phyloP scores from a whole-genome alignment of 805 yeast genomes.

The Ogataea thermomethanolica region DNA sequence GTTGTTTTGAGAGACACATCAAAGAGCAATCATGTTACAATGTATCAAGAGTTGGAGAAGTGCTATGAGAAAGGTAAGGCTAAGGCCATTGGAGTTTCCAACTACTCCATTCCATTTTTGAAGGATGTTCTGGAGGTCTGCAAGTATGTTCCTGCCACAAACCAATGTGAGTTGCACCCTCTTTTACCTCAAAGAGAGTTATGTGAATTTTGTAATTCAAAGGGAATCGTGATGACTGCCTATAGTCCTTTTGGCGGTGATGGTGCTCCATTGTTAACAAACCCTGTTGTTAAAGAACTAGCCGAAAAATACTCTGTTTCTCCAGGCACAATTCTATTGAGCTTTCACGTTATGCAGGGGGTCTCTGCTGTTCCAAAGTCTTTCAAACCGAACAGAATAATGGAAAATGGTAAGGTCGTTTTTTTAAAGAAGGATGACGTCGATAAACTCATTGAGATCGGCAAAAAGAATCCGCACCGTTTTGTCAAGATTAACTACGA shows the following conservation, averaged over 20 bases:
- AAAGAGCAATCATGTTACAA: constrained; percentile 54
- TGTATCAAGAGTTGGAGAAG: constrained; percentile 67
- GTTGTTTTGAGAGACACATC: constrained; percentile 17
- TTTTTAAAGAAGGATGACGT: constrained; percentile 36
- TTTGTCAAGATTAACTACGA: constrained; percentile 2
- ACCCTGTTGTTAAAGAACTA: constrained; percentile 36
- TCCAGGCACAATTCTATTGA: constrained; percentile 50
- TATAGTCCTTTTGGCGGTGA: constrained; percentile 43
- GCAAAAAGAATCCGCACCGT: constrained; percentile 6
- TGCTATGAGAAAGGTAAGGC: constrained; percentile 50
- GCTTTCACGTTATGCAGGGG: constrained; percentile 28
- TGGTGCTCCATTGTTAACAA: constrained; percentile 38
- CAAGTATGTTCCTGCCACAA: constrained; percentile 39
- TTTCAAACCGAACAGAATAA: constrained; percentile 37
- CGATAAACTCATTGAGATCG: constrained; percentile 13
- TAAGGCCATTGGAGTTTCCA: constrained; percentile 45
- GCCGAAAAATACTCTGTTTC: constrained; percentile 51
- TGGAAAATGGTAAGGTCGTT: constrained; percentile 31
- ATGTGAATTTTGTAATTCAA: constrained; percentile 27
- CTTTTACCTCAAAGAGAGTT: constrained; percentile 36
- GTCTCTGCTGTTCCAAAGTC: constrained; percentile 38
- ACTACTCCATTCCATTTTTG: constrained; percentile 30
- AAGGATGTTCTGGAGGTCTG: constrained; percentile 33
- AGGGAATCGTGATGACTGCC: constrained; percentile 36
- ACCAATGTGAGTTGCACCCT: constrained; percentile 46